Base-by-base conservation (phyloP, 2,329 filamentous ascomycete genomes). In the Penicillium sp. region DNA sequence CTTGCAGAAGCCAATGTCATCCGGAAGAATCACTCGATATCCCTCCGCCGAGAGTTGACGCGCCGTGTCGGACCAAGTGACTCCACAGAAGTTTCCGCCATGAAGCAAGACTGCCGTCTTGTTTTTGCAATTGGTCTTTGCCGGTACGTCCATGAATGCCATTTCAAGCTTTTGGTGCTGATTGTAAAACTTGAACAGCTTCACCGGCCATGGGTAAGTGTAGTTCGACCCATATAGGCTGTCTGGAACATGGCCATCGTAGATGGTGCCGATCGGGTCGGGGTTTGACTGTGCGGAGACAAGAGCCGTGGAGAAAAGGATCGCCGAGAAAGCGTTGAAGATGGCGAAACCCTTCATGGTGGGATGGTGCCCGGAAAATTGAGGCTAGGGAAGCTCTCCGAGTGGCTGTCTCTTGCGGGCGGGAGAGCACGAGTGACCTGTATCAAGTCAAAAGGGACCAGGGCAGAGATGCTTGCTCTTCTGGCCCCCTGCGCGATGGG, bases 1-100 rank as follows among this genome's bases (percentile, higher is more conserved):
- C 22, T 60, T 62, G 58, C 60, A 62, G n/a, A 62, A 62, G 18
- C 60, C 60, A 22, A 62, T 62, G 39, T 62, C 60, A 16, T 62
- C 60, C 22, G 60, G 58, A n/a, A 62, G 13, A 5, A 62, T 62
- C 13, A 62, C 60, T 52, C 60, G 55, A 44, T 62, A 62, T 35
- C 60, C 60, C 2, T 47, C 47, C 6, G 60, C 60, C 3, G 60
- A 58, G 14, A 62, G 39, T 4, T 60, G 51, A 19, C 60, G 58
- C 37, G 60, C 60, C 1, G 60, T 62, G 40, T 54, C 60, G 19
- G 58, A 58, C 60, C 60, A 62, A 50, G 60, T 62, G 10, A 58
- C 60, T 18, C 60, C 46, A 36, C 60, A 62, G 49, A 62, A 62
- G 37, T 62, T 62, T 11, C 60, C 60, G 1, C 60, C 60, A 31